phyloP scores from a whole-genome alignment of 371 early-diverging fungal species.

The Vittaforma corneae region DNA sequence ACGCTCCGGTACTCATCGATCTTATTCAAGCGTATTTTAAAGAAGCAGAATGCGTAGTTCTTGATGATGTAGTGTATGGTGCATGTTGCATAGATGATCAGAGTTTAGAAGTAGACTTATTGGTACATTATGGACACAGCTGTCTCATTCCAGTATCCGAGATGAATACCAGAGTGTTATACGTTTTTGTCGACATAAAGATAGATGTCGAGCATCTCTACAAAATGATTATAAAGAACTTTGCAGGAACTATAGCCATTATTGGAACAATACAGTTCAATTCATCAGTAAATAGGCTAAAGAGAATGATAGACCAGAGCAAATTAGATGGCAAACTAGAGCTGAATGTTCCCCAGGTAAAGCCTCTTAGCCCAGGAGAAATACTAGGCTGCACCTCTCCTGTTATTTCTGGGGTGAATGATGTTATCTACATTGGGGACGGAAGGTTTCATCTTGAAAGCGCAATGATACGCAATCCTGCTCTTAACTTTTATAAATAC shows the following conservation, averaged over 20 bases:
- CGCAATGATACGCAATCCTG: conserved; percentile 93
- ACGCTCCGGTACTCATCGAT: conserved; percentile 77
- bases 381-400: conserved; percentile 97
- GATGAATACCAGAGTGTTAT: conserved; percentile 81
- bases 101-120: conserved; percentile 82
- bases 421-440: conserved; percentile 68
- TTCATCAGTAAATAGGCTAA: conserved; percentile 67
- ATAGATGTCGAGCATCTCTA: conserved; percentile 83
- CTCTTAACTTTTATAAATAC: conserved; percentile 77
- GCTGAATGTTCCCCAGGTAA: conserved; percentile 66
- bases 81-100: conserved; percentile 98
- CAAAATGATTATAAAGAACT: conserved; percentile 70
- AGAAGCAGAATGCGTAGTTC: conserved; percentile 73
- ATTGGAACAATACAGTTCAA: conserved; percentile 94
- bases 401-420: conserved; percentile 63
- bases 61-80: conserved; percentile 98
- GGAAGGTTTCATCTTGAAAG: conserved; percentile 97
- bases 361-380: conserved; percentile 89
- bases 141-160: conserved; percentile 90
- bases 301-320: conserved; percentile 6
- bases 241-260: conserved; percentile 68
- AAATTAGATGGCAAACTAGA: not conserved
- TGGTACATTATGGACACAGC: conserved; percentile 96
- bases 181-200: conserved; percentile 96
- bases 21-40: conserved; percentile 64